Evolutionary conservation across 225 moss, liverwort and hornwort species (phyloP).

Genomic region (Sphagnum contortum): DNA sequence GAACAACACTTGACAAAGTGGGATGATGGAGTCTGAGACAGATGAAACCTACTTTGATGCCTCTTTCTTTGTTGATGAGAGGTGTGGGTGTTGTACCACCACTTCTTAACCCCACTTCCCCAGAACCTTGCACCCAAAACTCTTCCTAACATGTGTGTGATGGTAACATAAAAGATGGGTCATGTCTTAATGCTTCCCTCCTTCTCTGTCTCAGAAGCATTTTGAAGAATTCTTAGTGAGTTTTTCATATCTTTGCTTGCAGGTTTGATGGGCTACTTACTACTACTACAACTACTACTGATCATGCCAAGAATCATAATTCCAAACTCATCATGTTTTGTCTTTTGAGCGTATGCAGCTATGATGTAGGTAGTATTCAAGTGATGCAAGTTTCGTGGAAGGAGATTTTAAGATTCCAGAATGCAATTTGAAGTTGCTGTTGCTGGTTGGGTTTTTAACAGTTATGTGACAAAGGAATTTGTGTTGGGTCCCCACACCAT

Average conservation of each 20-base stretch:
- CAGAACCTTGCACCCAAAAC: not conserved
- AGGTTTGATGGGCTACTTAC: too few relatives aligned
- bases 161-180: not conserved
- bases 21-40: too few relatives aligned
- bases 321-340: not conserved
- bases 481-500: conserved; percentile 35
- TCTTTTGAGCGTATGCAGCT: not conserved
- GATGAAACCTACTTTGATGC: conserved; percentile 32
- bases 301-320: not conserved
- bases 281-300: too few relatives aligned
- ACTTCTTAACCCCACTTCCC: not conserved
- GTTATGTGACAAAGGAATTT: conserved; percentile 39
- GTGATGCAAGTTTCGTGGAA: not conserved
- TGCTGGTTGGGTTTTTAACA: conserved; percentile 5
- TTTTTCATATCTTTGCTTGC: not conserved
- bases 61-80: conserved; percentile 43
- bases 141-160: not conserved
- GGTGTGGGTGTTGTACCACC: conserved; percentile 8
- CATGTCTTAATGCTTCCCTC: not conserved
- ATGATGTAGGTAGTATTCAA: too few relatives aligned
- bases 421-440: conserved; percentile 1
- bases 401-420: not conserved
- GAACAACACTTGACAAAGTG: too few relatives aligned
- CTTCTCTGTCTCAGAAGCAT: not conserved
- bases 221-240: not conserved